Base-by-base conservation (phyloP, 2,329 filamentous ascomycete genomes). In the Fusarium paranaense region DNA sequence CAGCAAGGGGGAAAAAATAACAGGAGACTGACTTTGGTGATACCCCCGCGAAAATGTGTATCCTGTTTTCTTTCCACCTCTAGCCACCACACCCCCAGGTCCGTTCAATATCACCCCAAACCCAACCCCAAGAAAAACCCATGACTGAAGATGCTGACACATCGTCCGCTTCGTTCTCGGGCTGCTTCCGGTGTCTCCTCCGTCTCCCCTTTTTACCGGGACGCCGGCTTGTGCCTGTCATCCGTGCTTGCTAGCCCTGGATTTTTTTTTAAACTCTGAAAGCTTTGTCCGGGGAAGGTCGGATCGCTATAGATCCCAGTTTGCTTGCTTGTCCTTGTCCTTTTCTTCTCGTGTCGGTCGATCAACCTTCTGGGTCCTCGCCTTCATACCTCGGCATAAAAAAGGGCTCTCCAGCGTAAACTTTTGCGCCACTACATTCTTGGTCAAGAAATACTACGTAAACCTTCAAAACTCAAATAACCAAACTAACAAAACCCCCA, bases 71-170 rank as follows among this genome's bases (percentile, higher is more conserved):
- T 37, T 37, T 37, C 35, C 35, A 37, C 14, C 33, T 35, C 33
- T 18, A 37, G 35, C 61, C 64, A 57, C 57, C 35, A 57, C 67
- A 63, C 50, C 22, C 22, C 52, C 60, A 52, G 40, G 33, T 38
- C 57, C 30, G n/a, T 9, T 47, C 45, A 27, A 33, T 32, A 20
- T 32, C 50, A 54, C 50, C 32, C 50, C 27, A 54, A 32, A 54
- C 30, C 27, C 50, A 13, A 30, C 50, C 27, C 27, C n/a, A 33
- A 13, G 50, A 6, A 33, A 54, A 50, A 30, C 47, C 47, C 47
- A 72, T 72, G 69, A 74, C 71, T 60, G 40, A 56, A 66, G 52
- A 42, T 18, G 54, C 37, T 72, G 72, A 74, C 71, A 72, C 72
- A 74, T 72, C 50, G 22, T 32, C 32, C 33, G 32, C 16, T 37